Conservation (phyloP, 1,284 basidiomycete genomes). For the Neotropicomus parvogracilis region DNA sequence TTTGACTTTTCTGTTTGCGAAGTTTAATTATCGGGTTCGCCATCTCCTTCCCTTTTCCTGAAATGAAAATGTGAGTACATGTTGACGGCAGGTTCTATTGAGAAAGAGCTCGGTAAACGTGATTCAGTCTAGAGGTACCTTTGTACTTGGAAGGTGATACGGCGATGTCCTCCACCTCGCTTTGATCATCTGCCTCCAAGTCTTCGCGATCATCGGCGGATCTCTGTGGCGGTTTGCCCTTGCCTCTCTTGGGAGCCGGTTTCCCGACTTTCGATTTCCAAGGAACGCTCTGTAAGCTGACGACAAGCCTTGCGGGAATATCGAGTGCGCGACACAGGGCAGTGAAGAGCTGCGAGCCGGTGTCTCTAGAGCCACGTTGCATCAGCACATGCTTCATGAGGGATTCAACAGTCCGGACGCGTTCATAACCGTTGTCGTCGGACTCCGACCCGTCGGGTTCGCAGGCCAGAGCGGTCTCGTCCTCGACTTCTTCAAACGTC, state of each 20-base stretch:
- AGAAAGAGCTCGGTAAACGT: slow-evolving; percentile 4
- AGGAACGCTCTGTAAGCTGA: slow-evolving; percentile 87
- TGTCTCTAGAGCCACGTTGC: slow-evolving; percentile 80
- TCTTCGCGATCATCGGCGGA: slow-evolving; percentile 27
- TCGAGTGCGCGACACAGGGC: slow-evolving; percentile 84
- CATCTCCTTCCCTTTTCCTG: slow-evolving; percentile 53
- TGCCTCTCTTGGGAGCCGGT: slow-evolving; percentile 36
- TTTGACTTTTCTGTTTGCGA: slow-evolving; percentile 51
- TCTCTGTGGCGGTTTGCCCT: slow-evolving; percentile 31
- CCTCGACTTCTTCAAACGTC: slow-evolving; percentile 70
- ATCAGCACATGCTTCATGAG: slow-evolving; percentile 87
- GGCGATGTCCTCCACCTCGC: slow-evolving; percentile 39
- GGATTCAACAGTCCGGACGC: slow-evolving; percentile 74
- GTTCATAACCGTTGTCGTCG: slow-evolving; percentile 61
- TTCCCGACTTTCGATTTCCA: slow-evolving; percentile 69
- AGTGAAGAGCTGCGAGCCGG: slow-evolving; percentile 89
- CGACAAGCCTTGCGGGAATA: slow-evolving; percentile 85
- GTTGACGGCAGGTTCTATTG: not conserved
- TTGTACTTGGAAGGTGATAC: slow-evolving; percentile 29
- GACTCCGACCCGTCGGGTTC: slow-evolving; percentile 38
- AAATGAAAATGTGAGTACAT: slow-evolving; percentile 12
- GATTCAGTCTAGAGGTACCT: slow-evolving; percentile 21
- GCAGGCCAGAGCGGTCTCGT: slow-evolving; percentile 32
- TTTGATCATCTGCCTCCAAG: slow-evolving; percentile 21
- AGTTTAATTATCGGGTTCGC: slow-evolving; percentile 51